phyloP scores from a whole-genome alignment of 768 basidiomycete genomes.

The Lyophyllum decastes region DNA sequence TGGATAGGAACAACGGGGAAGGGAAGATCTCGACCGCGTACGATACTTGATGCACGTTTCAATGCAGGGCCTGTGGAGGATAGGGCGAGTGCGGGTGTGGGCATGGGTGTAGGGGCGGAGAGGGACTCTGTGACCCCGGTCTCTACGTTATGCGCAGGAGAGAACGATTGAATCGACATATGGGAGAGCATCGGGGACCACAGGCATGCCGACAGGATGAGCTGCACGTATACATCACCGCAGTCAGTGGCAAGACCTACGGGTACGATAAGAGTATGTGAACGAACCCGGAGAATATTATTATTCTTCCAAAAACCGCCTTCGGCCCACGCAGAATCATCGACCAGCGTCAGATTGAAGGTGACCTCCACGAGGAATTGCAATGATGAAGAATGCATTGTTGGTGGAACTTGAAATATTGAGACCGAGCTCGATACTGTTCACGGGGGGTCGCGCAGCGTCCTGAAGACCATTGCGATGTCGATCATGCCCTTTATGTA shows the following conservation, averaged over 20 bases:
- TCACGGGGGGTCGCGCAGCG: constrained; percentile 10
- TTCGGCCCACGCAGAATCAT: neutral
- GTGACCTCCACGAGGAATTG: constrained; percentile 11
- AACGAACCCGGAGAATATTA: constrained; percentile 1
- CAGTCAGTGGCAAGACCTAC: neutral
- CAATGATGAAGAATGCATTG: constrained; percentile 1
- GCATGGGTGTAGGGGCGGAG: neutral
- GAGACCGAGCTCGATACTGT: constrained; percentile 5
- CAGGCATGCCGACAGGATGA: constrained; percentile 6
- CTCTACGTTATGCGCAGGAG: neutral
- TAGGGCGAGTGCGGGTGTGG: too few relatives aligned
- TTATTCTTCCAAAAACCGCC: constrained; percentile 1
- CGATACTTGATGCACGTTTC: neutral
- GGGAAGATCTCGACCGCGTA: constrained; percentile 11
- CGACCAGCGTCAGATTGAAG: constrained; percentile 13
- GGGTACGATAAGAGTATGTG: neutral
- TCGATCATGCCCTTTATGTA: constrained; percentile 1
- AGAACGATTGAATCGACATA: constrained; percentile 3
- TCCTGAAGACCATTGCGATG: neutral
- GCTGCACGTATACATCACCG: neutral
- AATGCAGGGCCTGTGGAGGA: neutral
- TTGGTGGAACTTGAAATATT: neutral
- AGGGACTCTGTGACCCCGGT: neutral
- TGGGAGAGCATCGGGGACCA: constrained; percentile 1
- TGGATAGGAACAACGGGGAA: constrained; percentile 3